phyloP scores from a whole-genome alignment of 2,329 filamentous ascomycete species.

The Epichloe gansuensis region DNA sequence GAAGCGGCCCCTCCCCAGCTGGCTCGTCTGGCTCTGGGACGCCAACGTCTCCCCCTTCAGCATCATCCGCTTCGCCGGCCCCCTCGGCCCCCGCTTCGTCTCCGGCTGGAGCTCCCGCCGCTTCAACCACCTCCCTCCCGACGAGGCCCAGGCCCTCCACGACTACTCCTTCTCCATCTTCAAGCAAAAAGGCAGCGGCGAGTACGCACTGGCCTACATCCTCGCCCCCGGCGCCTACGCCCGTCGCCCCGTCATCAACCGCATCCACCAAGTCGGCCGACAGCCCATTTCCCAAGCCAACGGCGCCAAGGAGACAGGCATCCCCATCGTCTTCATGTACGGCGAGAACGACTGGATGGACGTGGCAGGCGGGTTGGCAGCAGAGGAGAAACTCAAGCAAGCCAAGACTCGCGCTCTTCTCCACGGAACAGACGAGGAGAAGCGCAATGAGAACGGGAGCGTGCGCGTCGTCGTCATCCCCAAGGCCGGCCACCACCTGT shows the following conservation, averaged over 20 bases:
- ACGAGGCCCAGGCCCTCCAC: conserved; percentile 75
- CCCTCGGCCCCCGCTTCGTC: conserved; percentile 79
- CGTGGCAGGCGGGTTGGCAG: conserved; percentile 67
- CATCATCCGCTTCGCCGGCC: conserved; percentile 75
- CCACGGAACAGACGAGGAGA: conserved; percentile 54
- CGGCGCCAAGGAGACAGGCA: conserved; percentile 42
- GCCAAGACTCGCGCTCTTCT: conserved; percentile 48
- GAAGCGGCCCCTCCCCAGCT: conserved; percentile 57
- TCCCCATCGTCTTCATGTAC: conserved; percentile 88
- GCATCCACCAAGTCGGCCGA: conserved; percentile 78
- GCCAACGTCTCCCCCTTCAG: conserved; percentile 93
- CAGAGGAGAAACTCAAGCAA: conserved; percentile 65
- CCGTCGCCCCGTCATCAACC: conserved; percentile 70
- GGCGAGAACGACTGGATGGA: conserved; percentile 99
- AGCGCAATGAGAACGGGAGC: conserved; percentile 58
- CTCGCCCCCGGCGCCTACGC: conserved; percentile 90
- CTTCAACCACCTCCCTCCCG: conserved; percentile 73
- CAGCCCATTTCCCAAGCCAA: conserved; percentile 35
- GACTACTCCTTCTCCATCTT: conserved; percentile 93
- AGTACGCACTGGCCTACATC: conserved; percentile 86
- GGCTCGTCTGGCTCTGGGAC: conserved; percentile 92
- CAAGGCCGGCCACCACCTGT: conserved; percentile 46
- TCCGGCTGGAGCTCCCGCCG: conserved; percentile 90
- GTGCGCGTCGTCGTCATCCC: conserved; percentile 70
- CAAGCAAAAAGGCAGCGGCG: conserved; percentile 78